Evolutionary conservation across 2,329 filamentous ascomycete species (phyloP).

Genomic region (Zopfia rhizophila): DNA sequence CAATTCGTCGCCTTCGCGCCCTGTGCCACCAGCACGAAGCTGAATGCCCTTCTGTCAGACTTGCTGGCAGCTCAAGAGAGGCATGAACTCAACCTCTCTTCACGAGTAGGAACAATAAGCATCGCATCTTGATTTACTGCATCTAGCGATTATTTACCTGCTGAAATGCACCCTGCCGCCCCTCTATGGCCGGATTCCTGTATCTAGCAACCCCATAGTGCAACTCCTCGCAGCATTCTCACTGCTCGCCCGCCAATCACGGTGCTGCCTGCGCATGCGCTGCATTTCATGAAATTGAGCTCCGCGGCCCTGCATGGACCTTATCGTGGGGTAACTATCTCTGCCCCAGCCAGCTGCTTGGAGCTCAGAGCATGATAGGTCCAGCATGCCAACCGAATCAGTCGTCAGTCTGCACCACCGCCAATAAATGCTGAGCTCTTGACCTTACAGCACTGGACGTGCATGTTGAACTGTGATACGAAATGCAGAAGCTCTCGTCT

Average conservation of each 20-base stretch:
- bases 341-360: background rate
- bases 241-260: background rate
- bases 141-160: conserved; percentile 1
- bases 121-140: background rate
- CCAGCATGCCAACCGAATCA: conserved; percentile 1
- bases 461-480: no score
- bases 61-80: no score
- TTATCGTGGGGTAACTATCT: conserved; percentile 18
- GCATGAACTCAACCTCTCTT: no score
- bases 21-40: conserved; percentile 21
- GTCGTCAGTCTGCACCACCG: no score
- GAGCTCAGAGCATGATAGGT: conserved; percentile 10
- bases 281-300: conserved; percentile 3
- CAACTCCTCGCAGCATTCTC: background rate
- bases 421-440: no score
- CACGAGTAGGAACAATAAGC: no score
- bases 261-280: background rate
- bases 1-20: conserved; percentile 34
- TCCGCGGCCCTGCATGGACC: conserved; percentile 9
- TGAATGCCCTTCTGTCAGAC: background rate
- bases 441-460: no score
- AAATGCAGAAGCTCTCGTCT: no score
- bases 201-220: conserved; percentile 12
- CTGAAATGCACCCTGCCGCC: conserved; percentile 7
- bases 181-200: conserved; percentile 15